Percentiles rank a stretch among this genome's conserved stretches.
These are phyloP conservation scores for Pisolithus orientalis DNA, from an alignment of 768 basidiomycete species.

Conservation along the genomic window DNA sequence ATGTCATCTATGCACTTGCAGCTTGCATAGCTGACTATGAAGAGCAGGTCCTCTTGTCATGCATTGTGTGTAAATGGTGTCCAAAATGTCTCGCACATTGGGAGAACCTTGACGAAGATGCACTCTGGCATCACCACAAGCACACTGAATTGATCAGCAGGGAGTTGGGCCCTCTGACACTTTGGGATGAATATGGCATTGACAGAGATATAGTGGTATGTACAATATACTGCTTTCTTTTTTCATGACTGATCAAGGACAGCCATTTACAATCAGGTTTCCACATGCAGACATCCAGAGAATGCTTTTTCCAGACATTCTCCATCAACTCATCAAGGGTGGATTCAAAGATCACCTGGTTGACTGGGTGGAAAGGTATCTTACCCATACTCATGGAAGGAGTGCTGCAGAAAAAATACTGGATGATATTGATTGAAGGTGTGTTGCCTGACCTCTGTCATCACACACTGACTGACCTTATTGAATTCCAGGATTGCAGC, in stretches of 20 bases:
- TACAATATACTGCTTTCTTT: not conserved
- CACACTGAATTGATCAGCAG: constrained; percentile 16
- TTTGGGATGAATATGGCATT: constrained; percentile 19
- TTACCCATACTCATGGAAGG: too few species aligned
- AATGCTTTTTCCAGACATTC: constrained; percentile 32
- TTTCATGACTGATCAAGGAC: not conserved
- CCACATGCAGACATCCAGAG: constrained; percentile 27
- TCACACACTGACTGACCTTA: too few species aligned
- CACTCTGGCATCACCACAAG: constrained; percentile 8
- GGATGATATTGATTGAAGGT: too few species aligned
- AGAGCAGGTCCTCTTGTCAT: constrained; percentile 11
- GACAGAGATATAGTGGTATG: not conserved
- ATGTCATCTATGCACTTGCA: constrained; percentile 14
- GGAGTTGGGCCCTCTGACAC: not conserved
- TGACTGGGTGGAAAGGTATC: constrained; percentile 21
- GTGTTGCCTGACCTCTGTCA: too few species aligned
- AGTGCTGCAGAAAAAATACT: too few species aligned
- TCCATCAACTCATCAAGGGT: constrained; percentile 44
- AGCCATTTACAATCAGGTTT: not conserved
- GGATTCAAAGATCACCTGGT: constrained; percentile 37
- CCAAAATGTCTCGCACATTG: constrained; percentile 7
- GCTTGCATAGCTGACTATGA: constrained; percentile 17
- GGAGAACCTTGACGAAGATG: not conserved
- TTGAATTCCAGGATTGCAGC: too few species aligned
- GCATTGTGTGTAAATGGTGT: constrained; percentile 16